These are phyloP conservation scores for Amphichorda felina DNA, from an alignment of 2,329 filamentous ascomycete genomes.

Conservation along the genomic window DNA sequence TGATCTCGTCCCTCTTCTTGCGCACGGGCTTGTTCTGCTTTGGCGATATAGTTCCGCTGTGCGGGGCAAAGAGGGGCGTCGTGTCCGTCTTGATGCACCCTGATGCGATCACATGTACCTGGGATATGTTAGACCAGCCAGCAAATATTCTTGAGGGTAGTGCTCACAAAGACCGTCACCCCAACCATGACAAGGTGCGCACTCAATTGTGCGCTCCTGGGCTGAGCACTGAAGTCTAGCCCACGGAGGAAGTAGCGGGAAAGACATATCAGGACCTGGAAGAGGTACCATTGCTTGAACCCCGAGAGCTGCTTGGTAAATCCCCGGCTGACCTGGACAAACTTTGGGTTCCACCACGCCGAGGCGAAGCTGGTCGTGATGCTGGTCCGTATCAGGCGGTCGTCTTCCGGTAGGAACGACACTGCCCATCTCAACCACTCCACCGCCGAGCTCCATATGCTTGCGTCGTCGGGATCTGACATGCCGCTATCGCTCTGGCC, in stretches of 20 bases:
- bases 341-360: conserved; percentile 58
- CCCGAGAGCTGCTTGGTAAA: conserved; percentile 48
- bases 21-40: conserved; percentile 10
- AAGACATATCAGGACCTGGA: conserved; percentile 47
- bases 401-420: conserved; percentile 23
- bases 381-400: conserved; percentile 30
- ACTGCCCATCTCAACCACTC: conserved; percentile 4
- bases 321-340: conserved; percentile 47
- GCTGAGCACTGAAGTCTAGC: conserved; percentile 23
- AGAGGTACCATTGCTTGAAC: conserved; percentile 52
- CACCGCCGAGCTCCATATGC: background rate
- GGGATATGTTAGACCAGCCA: background rate
- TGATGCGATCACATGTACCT: conserved; percentile 33
- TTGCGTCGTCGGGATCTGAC: conserved; percentile 19
- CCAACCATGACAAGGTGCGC: conserved; percentile 43
- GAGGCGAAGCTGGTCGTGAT: conserved; percentile 37
- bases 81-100: conserved; percentile 43
- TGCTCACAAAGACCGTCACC: conserved; percentile 42
- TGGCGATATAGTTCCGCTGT: conserved; percentile 11
- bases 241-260: conserved; percentile 28
- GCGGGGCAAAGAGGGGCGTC: conserved; percentile 35
- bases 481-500: conserved; percentile 13
- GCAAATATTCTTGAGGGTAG: no score
- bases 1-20: conserved; percentile 9
- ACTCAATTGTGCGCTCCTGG: conserved; percentile 28